Evolutionary conservation across 2,329 filamentous ascomycete genomes (phyloP).

Genomic region (Pseudopyricularia cyperi): DNA sequence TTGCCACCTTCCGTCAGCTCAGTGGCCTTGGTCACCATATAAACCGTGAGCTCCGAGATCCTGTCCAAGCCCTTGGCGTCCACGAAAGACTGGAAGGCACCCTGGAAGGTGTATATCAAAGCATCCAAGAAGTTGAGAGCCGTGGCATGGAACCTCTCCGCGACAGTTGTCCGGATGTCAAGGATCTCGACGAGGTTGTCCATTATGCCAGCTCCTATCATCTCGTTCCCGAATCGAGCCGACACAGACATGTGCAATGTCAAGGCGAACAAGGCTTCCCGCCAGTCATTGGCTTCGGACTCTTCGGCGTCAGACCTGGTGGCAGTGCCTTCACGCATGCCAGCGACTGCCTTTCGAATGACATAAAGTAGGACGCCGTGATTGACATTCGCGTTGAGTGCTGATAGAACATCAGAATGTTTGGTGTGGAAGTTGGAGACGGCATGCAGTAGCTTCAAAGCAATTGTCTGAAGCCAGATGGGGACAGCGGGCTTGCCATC

Average conservation of each 20-base stretch:
- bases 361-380: constrained; percentile 92
- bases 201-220: constrained; percentile 81
- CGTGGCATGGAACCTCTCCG: constrained; percentile 71
- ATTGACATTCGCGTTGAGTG: constrained; percentile 91
- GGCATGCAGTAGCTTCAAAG: constrained; percentile 72
- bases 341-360: constrained; percentile 77
- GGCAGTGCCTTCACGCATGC: constrained; percentile 42
- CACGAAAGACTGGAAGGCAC: constrained; percentile 74
- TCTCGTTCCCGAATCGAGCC: constrained; percentile 63
- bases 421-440: constrained; percentile 67
- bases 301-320: constrained; percentile 44
- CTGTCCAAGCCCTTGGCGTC: constrained; percentile 73
- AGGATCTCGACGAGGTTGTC: constrained; percentile 84
- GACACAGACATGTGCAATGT: constrained; percentile 68
- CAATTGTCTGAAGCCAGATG: constrained; percentile 66
- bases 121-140: constrained; percentile 80
- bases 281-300: constrained; percentile 73
- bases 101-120: constrained; percentile 72
- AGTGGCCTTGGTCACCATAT: constrained; percentile 61
- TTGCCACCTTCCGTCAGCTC: constrained; percentile 52
- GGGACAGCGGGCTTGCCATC: constrained; percentile 38
- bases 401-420: constrained; percentile 69
- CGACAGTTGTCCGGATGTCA: constrained; percentile 66
- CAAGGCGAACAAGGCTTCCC: constrained; percentile 78
- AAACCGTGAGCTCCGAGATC: constrained; percentile 76